phyloP scores from a whole-genome alignment of 768 basidiomycete species.

The Leucocoprinus sp. region DNA sequence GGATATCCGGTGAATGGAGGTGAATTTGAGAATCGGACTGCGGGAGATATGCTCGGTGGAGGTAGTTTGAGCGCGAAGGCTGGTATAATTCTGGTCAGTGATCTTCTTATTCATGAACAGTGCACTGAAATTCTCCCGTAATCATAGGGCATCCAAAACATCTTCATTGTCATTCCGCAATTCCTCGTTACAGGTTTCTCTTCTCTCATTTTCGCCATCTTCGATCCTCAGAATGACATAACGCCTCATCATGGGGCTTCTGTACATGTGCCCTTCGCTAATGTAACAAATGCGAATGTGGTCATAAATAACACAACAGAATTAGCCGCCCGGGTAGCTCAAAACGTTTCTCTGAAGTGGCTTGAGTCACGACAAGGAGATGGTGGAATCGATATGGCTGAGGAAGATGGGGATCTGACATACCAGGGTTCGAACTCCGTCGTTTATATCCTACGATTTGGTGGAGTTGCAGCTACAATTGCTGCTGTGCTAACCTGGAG shows the following conservation, averaged over 20 bases:
- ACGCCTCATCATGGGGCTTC: slow-evolving; percentile 24
- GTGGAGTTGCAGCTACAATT: slow-evolving; percentile 45
- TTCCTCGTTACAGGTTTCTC: slow-evolving; percentile 86
- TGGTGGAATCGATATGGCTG: slow-evolving; percentile 6
- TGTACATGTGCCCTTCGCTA: slow-evolving; percentile 7
- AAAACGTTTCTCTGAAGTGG: slow-evolving; percentile 11
- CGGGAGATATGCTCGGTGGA: slow-evolving; percentile 13
- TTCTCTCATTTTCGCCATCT: slow-evolving; percentile 76
- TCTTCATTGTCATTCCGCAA: slow-evolving; percentile 90
- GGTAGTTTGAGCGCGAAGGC: slow-evolving; percentile 67
- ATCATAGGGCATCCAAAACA: slow-evolving; percentile 84
- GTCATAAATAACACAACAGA: slow-evolving; percentile 7
- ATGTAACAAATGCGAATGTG: slow-evolving; percentile 5
- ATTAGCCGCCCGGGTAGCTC: background rate
- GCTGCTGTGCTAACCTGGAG: slow-evolving; percentile 49
- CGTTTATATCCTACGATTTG: slow-evolving; percentile 67
- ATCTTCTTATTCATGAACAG: background rate
- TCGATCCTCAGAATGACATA: slow-evolving; percentile 54
- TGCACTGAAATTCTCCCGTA: background rate
- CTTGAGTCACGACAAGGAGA: slow-evolving; percentile 10
- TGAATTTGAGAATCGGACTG: background rate
- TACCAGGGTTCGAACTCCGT: slow-evolving; percentile 53
- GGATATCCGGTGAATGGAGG: slow-evolving; percentile 22
- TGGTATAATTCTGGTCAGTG: slow-evolving; percentile 74
- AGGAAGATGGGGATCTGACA: slow-evolving; percentile 16